Evolutionary conservation across 352 stramenopile species (phyloP), one percentile per base, ranked within the genome.

Genomic region (Phytophthora litchii): DNA sequence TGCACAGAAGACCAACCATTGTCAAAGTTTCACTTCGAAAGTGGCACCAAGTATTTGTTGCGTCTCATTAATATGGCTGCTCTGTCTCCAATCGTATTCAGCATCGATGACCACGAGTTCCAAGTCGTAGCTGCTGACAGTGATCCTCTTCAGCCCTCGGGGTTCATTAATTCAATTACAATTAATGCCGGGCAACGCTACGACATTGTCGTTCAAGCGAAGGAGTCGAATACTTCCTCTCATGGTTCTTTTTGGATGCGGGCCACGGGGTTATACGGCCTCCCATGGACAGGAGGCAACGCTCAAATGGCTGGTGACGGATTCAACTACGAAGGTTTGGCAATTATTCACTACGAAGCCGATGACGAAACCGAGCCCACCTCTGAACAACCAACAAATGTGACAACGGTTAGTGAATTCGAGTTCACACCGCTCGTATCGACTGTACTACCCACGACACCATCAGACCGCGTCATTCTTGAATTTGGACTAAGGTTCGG

Each of bases 101-200:
- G 67, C 37, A 60, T 72, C 19, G 67, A 72, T 20, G 56, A 43
- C 20, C 67, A 75, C 16, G 35, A 56, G 4, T 64, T 74, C 25
- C 49, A 43, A n/a, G 61, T 75, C 14, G 54, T 75, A 19, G 52
- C 44, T 41, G 67, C 63, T 20, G 67, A 75, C 11, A 27, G 37
- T 21, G 43, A 67, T 3, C 16, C 27, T 20, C n/a, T 75, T 9
- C 19, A 62, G 14, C 44, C 67, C 1, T 53, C 49, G 0, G 19
- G 59, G 1, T 29, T 45, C 11, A 53, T 67, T 19, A 72, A 50
- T 31, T 55, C 43, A 2, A 6, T 71, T 20, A 36, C 16, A 2
- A 50, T 67, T 14, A 72, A 72, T 7, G 36, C 29, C n/a, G 64
- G 57, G 8, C 64, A 72, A n/a, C 64, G 64, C 6, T 72, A 68